Evolutionary conservation across 192 early-diverging fungal species (phyloP), one percentile per base, ranked within the genome.

Genomic region (Coemansia sp.): DNA sequence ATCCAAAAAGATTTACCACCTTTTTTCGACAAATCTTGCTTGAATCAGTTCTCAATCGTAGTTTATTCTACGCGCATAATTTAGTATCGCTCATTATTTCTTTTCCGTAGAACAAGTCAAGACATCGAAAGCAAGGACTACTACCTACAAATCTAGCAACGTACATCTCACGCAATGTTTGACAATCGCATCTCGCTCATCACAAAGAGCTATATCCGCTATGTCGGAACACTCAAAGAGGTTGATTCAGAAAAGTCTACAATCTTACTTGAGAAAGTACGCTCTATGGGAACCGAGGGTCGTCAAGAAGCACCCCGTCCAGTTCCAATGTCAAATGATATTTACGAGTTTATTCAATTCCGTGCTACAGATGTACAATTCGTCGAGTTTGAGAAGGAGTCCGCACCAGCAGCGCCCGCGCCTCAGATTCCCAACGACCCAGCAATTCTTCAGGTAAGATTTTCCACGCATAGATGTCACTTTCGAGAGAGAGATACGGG

Each of bases 201-300:
- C 67, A 91, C 90, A 55, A 89, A 91, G 64, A 88, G 87, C 60
- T 87, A 93, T 65, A 92, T 97, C 72, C 90, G 96, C 71, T 98
- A 94, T 77, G 87, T 92, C 41, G 96, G 96, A 26, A 89, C 88
- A 32, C 85, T 98, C 19, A 88, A 91, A 71, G 86, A 86, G 48
- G 89, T 98, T 60, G 91, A 97, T 84, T 88, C 90, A 58, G 69
- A 83, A 9, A 90, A 94, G 59, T 89, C 90, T 47, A 93, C 93
- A 22, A 92, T 98, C 34, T 86, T 94, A n/a, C 86, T 98, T 44
- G 88, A 90, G 62, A 84, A 95, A 77, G 93, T 94, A 54, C 88
- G 88, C 49, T 95, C 93, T n/a, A 91, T 88, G 77, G 96, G 96
- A 60, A 98, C 96, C 1, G 96, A 98, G 76, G 95, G 95, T 64